Evolutionary conservation across 768 basidiomycete species (phyloP), one percentile per base, ranked within the genome.

Genomic region (Lentinula detonsa): DNA sequence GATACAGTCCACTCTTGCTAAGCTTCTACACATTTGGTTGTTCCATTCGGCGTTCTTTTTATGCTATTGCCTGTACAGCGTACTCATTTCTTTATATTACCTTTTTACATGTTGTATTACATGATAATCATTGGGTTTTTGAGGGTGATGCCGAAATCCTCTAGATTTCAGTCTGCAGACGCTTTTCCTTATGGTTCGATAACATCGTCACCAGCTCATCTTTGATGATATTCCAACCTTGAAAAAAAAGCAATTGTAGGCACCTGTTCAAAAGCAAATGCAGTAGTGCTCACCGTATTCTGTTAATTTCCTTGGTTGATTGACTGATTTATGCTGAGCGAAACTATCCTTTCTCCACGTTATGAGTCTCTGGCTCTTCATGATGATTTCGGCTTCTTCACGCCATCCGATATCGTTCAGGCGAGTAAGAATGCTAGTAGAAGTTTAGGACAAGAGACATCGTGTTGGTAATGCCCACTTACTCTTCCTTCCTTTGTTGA

Each of bases 381-480:
- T 39, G 6, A 51, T 40, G 6, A 37, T 23, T 11, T 52, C 31
- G 5, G 50, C 59, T 18, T 50, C 50, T 13, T 60, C 50, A 10
- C 49, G 45, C 59, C 50, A 60, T 15, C 59, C 59, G n/a, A 60
- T 50, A 8, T 60, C 10, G 5, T 42, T 28, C n/a, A 60, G 39
- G 42, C 59, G 48, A 21, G 6, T n/a, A 8, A 60, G 39, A 11
- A 60, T 52, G 10, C 59, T 59, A 16, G 10, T 34, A 34, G 37
- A 33, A 43, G 9, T 13, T 13, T 2, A 5, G 23, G 49, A 35
- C 6, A 28, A 31, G 40, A 23, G 9, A 13, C 16, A 48, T 10
- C 7, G 15, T 5, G 5, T 15, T 7, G 31, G 16, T 42, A 1
- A 40, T n/a, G 49, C 9, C 8, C 3, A 51, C 49, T 37, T 34